Evolutionary conservation across 2,329 filamentous ascomycete genomes (phyloP), one percentile per base, ranked within the genome.

Genomic region (Epicoccum sorghinum): DNA sequence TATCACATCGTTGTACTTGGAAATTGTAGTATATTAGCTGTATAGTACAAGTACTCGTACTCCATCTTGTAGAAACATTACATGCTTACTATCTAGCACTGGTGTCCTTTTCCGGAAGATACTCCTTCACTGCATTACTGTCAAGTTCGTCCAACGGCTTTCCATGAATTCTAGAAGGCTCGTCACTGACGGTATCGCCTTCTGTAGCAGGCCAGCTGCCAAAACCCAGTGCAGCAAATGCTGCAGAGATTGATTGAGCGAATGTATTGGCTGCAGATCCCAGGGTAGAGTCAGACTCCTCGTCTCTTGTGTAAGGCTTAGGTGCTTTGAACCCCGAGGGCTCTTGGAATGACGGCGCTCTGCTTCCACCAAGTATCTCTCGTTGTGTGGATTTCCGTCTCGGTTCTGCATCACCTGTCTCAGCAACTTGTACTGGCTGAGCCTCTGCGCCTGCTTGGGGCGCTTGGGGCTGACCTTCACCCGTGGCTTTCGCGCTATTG

Each of bases 191-290:
- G 12, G 13, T 32, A 8, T 10, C 5, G 12, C 10, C 24, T 3
- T 42, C 52, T 4, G 38, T 13, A 1, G 38, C 38, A 13, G 47
- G 30, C 23, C n/a, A 22, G n/a, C 18, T 73, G 48, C 74, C 73
- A 64, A 60, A 76, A 49, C 69, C 71, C 65, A 70, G 47, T 9
- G 61, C 64, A 32, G 60, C 55, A 27, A 71, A 68, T 0, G 59
- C 65, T 0, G 66, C 67, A 18, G 66, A 65, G 7, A 72, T 69
- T 0, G 69, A 65, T 14, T 52, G 67, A 12, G 66, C 65, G 4
- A 73, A 55, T 5, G 50, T 59, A 7, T 43, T 33, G 8, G 43
- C 39, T 24, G 35, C 43, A 1, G 38, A 2, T 4, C 29, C 38
- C 1, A 56, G 27, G 1, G 22, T 24, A 4, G 40, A 50, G 2